phyloP scores from a whole-genome alignment of 1,284 basidiomycete genomes.

The Puccinia brachypodii region DNA sequence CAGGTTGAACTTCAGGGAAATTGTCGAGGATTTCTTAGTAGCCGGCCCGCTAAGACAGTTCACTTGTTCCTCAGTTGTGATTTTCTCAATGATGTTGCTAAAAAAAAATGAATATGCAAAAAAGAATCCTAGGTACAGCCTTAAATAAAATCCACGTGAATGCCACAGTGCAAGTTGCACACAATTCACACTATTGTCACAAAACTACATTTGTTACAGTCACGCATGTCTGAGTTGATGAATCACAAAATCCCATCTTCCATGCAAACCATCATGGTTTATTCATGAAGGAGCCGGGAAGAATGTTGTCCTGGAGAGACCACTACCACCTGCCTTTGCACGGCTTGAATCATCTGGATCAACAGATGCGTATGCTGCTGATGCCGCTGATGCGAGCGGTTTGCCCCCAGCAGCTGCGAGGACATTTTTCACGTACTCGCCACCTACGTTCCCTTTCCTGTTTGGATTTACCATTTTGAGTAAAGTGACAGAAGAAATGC shows the following conservation, averaged over 20 bases:
- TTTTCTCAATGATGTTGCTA: no score
- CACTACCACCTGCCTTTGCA: neutral
- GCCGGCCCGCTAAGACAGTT: no score
- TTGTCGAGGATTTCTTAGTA: no score
- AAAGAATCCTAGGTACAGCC: constrained; percentile 11
- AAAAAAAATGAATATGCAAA: neutral
- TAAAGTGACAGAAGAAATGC: neutral
- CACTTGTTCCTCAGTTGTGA: no score
- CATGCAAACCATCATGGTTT: neutral
- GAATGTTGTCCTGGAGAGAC: neutral
- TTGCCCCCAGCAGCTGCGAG: constrained; percentile 24
- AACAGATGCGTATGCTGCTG: constrained; percentile 18
- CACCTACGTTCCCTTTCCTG: constrained; percentile 39
- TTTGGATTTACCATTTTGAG: neutral
- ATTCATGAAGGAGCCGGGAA: constrained; percentile 6
- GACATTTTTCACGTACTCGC: constrained; percentile 39
- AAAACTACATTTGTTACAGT: constrained; percentile 13
- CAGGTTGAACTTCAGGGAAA: no score
- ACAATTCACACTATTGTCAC: neutral
- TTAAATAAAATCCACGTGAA: neutral
- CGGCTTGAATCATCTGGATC: constrained; percentile 23
- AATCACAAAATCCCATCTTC: neutral
- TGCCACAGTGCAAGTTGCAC: neutral
- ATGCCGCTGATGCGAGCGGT: neutral
- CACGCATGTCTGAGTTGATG: neutral